Percentiles rank a stretch among this genome's conserved stretches.
These are phyloP conservation scores for Craterostigma plantagineum DNA, from an alignment of 257 asterid species.

Conservation along the genomic window DNA sequence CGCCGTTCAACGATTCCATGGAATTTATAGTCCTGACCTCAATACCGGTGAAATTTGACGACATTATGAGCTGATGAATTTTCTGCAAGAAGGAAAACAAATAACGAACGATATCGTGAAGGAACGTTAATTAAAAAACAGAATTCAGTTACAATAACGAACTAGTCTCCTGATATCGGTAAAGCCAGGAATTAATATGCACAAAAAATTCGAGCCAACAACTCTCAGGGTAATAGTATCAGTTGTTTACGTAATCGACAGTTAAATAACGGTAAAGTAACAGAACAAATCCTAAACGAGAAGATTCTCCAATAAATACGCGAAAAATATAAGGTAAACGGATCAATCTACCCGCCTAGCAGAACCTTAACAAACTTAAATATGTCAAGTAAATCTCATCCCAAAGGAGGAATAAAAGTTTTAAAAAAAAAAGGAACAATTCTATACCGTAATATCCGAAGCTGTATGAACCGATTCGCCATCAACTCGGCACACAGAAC, in stretches of 20 bases:
- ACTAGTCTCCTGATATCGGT: background rate
- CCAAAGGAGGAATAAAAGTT: background rate
- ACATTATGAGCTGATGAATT: slow-evolving; percentile 22
- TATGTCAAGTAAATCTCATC: background rate
- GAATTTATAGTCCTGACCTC: slow-evolving; percentile 37
- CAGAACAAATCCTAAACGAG: background rate
- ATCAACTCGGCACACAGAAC: slow-evolving; percentile 54
- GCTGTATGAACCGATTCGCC: slow-evolving; percentile 46
- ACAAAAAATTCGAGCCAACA: too few relatives aligned
- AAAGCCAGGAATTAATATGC: too few relatives aligned
- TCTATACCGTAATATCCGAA: slow-evolving; percentile 34
- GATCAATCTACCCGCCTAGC: background rate
- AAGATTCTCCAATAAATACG: too few relatives aligned
- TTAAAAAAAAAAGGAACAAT: background rate
- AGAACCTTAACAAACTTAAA: background rate
- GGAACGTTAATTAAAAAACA: background rate
- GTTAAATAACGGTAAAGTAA: too few relatives aligned
- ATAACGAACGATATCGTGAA: background rate
- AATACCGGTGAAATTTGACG: slow-evolving; percentile 24
- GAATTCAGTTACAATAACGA: background rate
- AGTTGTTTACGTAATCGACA: too few relatives aligned
- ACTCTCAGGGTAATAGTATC: too few relatives aligned
- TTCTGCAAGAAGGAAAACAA: slow-evolving; percentile 15
- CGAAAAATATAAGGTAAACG: background rate
- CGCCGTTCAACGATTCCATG: slow-evolving; percentile 32